Conservation (phyloP, 129 eudicot species). For the Cynara cardunculus region DNA sequence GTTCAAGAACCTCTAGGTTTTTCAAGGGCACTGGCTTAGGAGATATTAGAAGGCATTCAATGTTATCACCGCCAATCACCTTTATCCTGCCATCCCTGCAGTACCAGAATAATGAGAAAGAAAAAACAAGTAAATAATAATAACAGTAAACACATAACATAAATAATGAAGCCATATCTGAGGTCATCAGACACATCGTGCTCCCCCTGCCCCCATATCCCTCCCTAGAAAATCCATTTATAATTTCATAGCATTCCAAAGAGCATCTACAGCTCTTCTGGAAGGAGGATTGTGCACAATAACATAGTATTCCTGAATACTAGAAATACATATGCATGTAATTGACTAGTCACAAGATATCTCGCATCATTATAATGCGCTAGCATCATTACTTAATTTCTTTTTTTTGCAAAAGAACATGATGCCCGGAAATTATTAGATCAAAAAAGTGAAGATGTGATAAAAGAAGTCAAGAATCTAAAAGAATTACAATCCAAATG, state of each 20-base stretch:
- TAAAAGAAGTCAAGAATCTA: not conserved
- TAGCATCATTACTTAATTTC: not conserved
- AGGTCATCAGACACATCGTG: not conserved
- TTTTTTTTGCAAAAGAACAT: not conserved
- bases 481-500: not conserved
- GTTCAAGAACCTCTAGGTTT: conserved; percentile 49
- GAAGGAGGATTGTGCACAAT: not conserved
- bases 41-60: conserved; percentile 58
- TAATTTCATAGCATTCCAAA: not conserved
- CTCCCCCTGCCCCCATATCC: not conserved
- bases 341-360: not conserved
- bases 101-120: conserved; percentile 14
- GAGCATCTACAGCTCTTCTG: not conserved
- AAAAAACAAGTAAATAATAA: not conserved
- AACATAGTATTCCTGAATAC: too few species aligned
- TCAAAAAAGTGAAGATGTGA: not conserved
- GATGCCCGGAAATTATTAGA: not conserved
- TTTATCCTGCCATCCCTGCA: conserved; percentile 64
- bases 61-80: conserved; percentile 61
- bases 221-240: not conserved
- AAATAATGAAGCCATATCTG: not conserved
- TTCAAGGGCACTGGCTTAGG: conserved; percentile 45
- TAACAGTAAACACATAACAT: not conserved
- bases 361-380: not conserved
- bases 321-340: not conserved